These are phyloP conservation scores for Mangifera indica DNA, from an alignment of 345 rosid genomes.

Conservation along the genomic window DNA sequence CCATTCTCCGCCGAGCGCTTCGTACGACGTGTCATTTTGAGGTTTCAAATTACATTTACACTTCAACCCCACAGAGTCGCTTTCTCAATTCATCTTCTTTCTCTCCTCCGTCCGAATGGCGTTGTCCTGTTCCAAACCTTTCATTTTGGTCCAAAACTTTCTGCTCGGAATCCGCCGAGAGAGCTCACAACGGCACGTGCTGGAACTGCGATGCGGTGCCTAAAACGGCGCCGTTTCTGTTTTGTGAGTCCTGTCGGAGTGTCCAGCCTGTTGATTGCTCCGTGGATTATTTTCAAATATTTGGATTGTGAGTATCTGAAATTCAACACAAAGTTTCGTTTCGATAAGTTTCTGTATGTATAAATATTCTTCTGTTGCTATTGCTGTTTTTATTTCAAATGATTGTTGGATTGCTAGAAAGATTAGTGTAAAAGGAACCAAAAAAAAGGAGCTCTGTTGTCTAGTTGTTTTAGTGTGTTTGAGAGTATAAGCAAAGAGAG, in stretches of 20 bases:
- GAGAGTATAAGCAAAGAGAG: too few relatives aligned
- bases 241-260: conserved; percentile 62
- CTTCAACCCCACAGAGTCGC: conserved; percentile 18
- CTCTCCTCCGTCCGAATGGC: conserved; percentile 19
- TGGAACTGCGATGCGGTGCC: conserved; percentile 67
- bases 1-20: conserved; percentile 23
- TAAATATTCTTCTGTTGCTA: not conserved
- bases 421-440: too few relatives aligned
- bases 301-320: conserved; percentile 62
- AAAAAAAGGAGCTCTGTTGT: too few relatives aligned
- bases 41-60: not conserved
- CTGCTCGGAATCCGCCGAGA: conserved; percentile 34
- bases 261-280: conserved; percentile 84
- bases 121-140: conserved; percentile 13
- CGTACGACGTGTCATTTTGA: conserved; percentile 22
- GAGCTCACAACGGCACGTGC: conserved; percentile 35
- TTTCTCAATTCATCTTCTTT: conserved; percentile 7
- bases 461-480: too few relatives aligned
- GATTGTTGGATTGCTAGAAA: not conserved
- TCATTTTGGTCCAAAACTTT: conserved; percentile 30
- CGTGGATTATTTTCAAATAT: conserved; percentile 70
- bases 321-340: not conserved
- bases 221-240: conserved; percentile 48
- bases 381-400: not conserved
- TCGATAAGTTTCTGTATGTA: too few relatives aligned